Percentiles rank a stretch among this genome's conserved stretches.
Conservation (phyloP, 768 basidiomycete species). For the Panus rudis region DNA sequence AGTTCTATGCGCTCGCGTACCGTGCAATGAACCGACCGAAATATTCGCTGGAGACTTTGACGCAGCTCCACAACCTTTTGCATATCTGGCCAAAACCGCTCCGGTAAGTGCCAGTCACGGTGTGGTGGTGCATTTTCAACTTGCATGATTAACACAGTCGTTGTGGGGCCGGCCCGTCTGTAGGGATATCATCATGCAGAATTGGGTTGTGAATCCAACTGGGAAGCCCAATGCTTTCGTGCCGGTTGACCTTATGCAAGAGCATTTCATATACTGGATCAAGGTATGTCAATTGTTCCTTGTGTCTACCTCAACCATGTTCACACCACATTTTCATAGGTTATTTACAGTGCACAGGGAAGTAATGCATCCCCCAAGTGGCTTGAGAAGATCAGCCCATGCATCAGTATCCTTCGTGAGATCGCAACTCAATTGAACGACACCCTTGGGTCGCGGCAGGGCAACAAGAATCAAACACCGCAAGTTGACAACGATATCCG, state of each 20-base stretch:
- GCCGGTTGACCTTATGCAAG: slow-evolving; percentile 26
- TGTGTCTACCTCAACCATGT: not conserved
- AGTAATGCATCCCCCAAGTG: slow-evolving; percentile 29
- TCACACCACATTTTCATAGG: slow-evolving; percentile 7
- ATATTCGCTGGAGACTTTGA: slow-evolving; percentile 27
- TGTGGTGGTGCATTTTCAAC: too few species aligned
- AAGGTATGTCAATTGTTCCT: slow-evolving; percentile 17
- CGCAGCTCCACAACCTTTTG: slow-evolving; percentile 21
- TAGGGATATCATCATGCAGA: slow-evolving; percentile 23
- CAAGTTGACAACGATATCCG: slow-evolving; percentile 25
- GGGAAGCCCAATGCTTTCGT: slow-evolving; percentile 19
- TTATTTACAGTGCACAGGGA: slow-evolving; percentile 26
- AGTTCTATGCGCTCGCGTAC: slow-evolving; percentile 22
- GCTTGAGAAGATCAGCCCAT: slow-evolving; percentile 25
- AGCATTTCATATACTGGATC: slow-evolving; percentile 28
- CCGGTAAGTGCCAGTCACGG: slow-evolving; percentile 16
- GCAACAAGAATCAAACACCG: slow-evolving; percentile 22
- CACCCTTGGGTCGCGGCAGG: slow-evolving; percentile 23
- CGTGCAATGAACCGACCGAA: slow-evolving; percentile 27
- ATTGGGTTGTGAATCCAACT: slow-evolving; percentile 27
- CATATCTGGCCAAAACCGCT: slow-evolving; percentile 22
- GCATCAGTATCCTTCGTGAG: slow-evolving; percentile 20
- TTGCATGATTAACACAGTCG: not conserved
- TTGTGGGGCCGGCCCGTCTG: not conserved
- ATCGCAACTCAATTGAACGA: slow-evolving; percentile 20